A percentile compares a stretch with the other conserved stretches of the same genome.
Conservation (phyloP, 2,329 filamentous ascomycete species). For the Botrytis cinerea region DNA sequence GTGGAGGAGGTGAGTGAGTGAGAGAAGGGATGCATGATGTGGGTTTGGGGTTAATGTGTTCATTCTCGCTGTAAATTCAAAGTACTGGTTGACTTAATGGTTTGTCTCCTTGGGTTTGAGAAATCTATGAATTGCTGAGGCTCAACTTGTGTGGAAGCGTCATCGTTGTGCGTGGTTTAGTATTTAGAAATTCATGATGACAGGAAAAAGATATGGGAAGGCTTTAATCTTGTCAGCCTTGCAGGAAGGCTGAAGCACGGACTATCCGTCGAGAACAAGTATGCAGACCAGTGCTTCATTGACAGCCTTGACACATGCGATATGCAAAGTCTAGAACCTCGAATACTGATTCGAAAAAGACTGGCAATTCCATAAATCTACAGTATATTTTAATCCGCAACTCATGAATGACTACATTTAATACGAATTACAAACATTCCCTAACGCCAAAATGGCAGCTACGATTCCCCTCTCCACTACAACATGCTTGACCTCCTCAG, state of each 20-base stretch:
- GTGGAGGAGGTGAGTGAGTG: conserved; percentile 60
- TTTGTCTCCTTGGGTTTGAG: not conserved
- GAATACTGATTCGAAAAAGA: not conserved
- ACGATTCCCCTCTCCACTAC: conserved; percentile 54
- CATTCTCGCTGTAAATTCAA: not conserved
- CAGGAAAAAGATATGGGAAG: not conserved
- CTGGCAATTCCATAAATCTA: not conserved
- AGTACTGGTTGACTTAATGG: not conserved
- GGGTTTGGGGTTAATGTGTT: conserved; percentile 7
- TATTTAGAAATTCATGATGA: not conserved
- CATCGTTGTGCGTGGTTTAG: not conserved
- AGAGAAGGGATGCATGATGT: conserved; percentile 27
- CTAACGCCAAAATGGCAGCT: conserved; percentile 29
- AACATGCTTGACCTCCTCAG: conserved; percentile 45
- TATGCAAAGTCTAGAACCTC: not conserved
- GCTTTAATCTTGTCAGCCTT: not conserved
- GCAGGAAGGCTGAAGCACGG: conserved; percentile 16
- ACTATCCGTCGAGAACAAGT: conserved; percentile 11
- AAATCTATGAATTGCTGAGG: not conserved
- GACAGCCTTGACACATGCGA: conserved; percentile 11
- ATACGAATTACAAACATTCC: not conserved
- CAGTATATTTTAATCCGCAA: not conserved
- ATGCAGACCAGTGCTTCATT: conserved; percentile 1
- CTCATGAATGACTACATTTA: not conserved
- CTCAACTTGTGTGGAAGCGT: not conserved